A percentile compares a stretch with the other conserved stretches of the same genome.
Conservation (phyloP, 441 rosid genomes). For the Pelargonium cotyledonis region DNA sequence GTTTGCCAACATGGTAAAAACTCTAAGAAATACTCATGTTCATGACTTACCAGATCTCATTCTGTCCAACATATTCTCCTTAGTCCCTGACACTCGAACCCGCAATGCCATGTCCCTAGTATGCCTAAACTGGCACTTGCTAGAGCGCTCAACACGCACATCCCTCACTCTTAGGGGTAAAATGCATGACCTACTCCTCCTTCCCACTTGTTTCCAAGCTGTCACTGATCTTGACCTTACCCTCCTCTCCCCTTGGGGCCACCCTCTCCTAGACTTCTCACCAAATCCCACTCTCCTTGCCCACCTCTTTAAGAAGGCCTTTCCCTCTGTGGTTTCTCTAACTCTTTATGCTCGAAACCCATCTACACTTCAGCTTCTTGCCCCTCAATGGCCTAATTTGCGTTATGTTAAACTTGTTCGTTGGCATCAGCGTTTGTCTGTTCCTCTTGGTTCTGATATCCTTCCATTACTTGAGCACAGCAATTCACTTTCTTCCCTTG, state of each 20-base stretch:
- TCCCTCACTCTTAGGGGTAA: background rate
- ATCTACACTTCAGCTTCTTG: background rate
- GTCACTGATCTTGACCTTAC: background rate
- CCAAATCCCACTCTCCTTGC: background rate
- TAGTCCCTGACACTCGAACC: background rate
- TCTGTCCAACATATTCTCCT: background rate
- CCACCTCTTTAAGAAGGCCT: background rate
- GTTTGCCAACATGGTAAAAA: background rate
- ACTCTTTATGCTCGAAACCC: background rate
- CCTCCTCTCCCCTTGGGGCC: background rate
- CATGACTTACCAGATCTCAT: background rate
- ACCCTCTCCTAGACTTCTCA: background rate
- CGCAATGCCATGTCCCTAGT: background rate
- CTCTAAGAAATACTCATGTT: background rate
- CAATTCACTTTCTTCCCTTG: constrained; percentile 36
- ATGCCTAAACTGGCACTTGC: background rate
- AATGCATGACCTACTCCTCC: background rate
- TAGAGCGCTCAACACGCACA: constrained; percentile 1
- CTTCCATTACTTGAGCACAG: constrained; percentile 43
- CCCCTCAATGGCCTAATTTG: background rate
- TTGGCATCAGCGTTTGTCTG: background rate
- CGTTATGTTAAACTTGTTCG: background rate
- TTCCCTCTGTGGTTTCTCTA: background rate
- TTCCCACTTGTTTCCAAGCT: background rate
- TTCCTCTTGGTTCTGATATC: background rate